Evolutionary conservation across 2,329 filamentous ascomycete genomes (phyloP).

Genomic region (Phaeomoniella chlamydospora): DNA sequence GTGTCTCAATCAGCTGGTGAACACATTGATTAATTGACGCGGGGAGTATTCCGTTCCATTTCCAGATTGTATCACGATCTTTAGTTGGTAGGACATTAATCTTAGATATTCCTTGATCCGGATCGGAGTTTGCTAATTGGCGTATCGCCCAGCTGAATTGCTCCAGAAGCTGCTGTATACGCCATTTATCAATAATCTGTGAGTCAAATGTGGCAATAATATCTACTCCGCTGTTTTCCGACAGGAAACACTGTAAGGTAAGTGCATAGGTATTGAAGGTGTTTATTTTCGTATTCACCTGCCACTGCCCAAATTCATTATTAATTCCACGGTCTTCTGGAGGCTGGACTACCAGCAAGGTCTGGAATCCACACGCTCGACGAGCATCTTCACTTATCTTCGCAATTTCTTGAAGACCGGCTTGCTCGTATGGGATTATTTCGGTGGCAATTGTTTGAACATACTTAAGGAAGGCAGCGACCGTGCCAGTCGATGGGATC

Average conservation of each 20-base stretch:
- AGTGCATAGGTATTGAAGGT: too few relatives aligned
- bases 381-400: slow-evolving; percentile 33
- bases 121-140: slow-evolving; percentile 9
- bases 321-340: too few relatives aligned
- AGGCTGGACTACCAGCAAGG: slow-evolving; percentile 12
- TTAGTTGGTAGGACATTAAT: slow-evolving; percentile 3
- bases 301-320: too few relatives aligned
- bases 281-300: too few relatives aligned
- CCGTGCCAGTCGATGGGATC: slow-evolving; percentile 19
- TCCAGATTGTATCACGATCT: slow-evolving; percentile 6
- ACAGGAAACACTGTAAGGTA: too few relatives aligned
- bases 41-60: slow-evolving; percentile 20
- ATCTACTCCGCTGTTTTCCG: too few relatives aligned
- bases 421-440: slow-evolving; percentile 51
- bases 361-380: slow-evolving; percentile 28
- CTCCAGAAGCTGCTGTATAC: slow-evolving; percentile 11
- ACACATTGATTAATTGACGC: slow-evolving; percentile 22
- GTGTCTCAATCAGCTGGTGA: slow-evolving; percentile 6
- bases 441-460: slow-evolving; percentile 42
- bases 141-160: slow-evolving; percentile 14
- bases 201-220: too few relatives aligned
- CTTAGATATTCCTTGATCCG: slow-evolving; percentile 4
- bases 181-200: too few relatives aligned
- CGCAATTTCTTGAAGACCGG: slow-evolving; percentile 37
- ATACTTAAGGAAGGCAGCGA: slow-evolving; percentile 36